Base-by-base conservation (phyloP, 2,329 filamentous ascomycete genomes). In the Biscogniauxia marginata region DNA sequence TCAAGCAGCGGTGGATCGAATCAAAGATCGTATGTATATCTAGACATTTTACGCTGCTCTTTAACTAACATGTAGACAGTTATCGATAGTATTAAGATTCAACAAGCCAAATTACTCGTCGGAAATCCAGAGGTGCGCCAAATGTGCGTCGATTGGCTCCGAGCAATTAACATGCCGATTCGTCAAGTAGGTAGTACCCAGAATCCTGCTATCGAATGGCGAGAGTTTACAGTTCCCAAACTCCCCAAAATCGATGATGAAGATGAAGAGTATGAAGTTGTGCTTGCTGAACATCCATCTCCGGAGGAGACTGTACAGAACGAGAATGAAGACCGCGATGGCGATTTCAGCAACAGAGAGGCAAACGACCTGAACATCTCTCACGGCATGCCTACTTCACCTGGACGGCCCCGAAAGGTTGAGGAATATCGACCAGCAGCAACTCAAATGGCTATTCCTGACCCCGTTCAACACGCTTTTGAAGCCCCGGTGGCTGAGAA, bases 81-180 rank as follows among this genome's bases (percentile, higher is more conserved):
- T 11, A 46, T 68, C n/a, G 44, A 58, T 16, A 52, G 47, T 18
- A 50, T 67, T 19, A 58, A 57, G 49, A 20, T 9, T 3, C 59
- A 57, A 8, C 67, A 69, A 43, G 46, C 50, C 2, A 44, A 61
- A 19, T 22, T 68, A 7, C 55, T 69, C 9, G 22, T 59, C 22
- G 51, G 54, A 3, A 51, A 65, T 22, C n/a, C 49, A 3, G 59
- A 62, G 9, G 18, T 67, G 21, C 22, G 55, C n/a, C 7, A 56
- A 6, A 52, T 52, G 39, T 64, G 61, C 30, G 30, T 22, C 4
- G 45, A 23, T 22, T 69, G 67, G 67, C 57, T 68, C 2, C 46
- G 25, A 1, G 57, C 61, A 1, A 66, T 66, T 22, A 16, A 53
- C 6, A 60, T 65, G 51, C 63, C 66, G 3, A 47, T 57, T 30